A percentile compares a stretch with the other conserved stretches of the same genome.
Conservation (phyloP, 2,329 filamentous ascomycete species). For the Neofusicoccum kwambonambiense region DNA sequence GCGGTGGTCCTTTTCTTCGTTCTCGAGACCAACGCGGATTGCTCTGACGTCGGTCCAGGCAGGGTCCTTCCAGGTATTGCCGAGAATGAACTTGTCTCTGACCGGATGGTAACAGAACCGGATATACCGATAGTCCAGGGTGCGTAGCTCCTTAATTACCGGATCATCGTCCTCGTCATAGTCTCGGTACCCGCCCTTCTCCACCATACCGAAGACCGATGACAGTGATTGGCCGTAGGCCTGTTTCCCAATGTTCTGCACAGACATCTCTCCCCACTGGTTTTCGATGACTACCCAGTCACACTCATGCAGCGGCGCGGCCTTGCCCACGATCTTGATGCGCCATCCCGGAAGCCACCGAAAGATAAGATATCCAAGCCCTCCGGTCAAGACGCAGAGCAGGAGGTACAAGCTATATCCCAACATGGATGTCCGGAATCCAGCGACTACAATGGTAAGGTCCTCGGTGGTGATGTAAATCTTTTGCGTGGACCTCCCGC, state of each 20-base stretch:
- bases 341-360: slow-evolving; percentile 90
- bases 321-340: slow-evolving; percentile 69
- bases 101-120: slow-evolving; percentile 87
- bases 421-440: slow-evolving; percentile 73
- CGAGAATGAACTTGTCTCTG: slow-evolving; percentile 83
- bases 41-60: slow-evolving; percentile 75
- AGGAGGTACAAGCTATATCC: slow-evolving; percentile 69
- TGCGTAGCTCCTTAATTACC: slow-evolving; percentile 70
- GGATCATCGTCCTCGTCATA: slow-evolving; percentile 72
- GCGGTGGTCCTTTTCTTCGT: slow-evolving; percentile 79
- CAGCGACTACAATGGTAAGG: slow-evolving; percentile 87
- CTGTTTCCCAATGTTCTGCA: slow-evolving; percentile 66
- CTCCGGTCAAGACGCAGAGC: slow-evolving; percentile 70
- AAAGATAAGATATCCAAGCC: slow-evolving; percentile 79
- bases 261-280: slow-evolving; percentile 88
- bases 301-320: slow-evolving; percentile 69
- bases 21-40: slow-evolving; percentile 78
- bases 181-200: slow-evolving; percentile 65
- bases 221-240: slow-evolving; percentile 63
- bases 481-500: slow-evolving; percentile 76
- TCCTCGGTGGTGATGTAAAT: slow-evolving; percentile 92
- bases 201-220: slow-evolving; percentile 65
- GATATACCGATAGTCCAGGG: slow-evolving; percentile 90
- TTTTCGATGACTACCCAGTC: slow-evolving; percentile 96
- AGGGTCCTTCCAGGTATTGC: slow-evolving; percentile 92